Percentiles rank a stretch among this genome's conserved stretches.
phyloP scores from a whole-genome alignment of 176 grass and related monocot species.

The Urochloa ruziziensis region DNA sequence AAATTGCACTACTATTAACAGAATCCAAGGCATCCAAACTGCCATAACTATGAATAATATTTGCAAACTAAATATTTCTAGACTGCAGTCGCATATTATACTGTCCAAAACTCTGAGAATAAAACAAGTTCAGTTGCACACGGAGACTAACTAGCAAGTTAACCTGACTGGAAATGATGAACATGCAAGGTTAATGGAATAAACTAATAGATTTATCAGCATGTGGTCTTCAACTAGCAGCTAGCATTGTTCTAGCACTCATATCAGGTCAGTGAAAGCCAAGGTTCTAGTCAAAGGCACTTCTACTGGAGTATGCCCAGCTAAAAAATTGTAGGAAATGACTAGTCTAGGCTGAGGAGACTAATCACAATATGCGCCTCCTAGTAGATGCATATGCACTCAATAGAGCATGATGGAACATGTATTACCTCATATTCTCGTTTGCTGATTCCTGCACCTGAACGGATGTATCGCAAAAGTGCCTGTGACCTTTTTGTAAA shows the following conservation, averaged over 20 bases:
- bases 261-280: background rate
- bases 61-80: conserved; percentile 17
- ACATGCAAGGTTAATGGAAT: background rate
- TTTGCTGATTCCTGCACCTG: conserved; percentile 63
- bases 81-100: background rate
- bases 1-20: background rate
- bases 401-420: conserved; percentile 3
- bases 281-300: background rate
- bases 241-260: background rate
- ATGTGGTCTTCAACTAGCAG: conserved; percentile 9
- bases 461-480: conserved; percentile 61
- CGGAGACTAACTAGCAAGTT: background rate
- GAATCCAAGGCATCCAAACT: conserved; percentile 10
- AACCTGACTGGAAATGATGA: conserved; percentile 5
- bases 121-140: background rate
- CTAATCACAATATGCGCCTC: background rate
- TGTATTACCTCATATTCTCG: conserved; percentile 66
- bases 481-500: conserved; percentile 70
- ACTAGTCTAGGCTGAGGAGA: background rate
- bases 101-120: background rate
- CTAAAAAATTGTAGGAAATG: background rate
- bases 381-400: background rate
- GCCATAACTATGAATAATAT: background rate
- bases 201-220: background rate
- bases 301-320: background rate